Base-by-base conservation (phyloP, 176 grass and related monocot genomes). In the barley (Hordeum vulgare) region DNA sequence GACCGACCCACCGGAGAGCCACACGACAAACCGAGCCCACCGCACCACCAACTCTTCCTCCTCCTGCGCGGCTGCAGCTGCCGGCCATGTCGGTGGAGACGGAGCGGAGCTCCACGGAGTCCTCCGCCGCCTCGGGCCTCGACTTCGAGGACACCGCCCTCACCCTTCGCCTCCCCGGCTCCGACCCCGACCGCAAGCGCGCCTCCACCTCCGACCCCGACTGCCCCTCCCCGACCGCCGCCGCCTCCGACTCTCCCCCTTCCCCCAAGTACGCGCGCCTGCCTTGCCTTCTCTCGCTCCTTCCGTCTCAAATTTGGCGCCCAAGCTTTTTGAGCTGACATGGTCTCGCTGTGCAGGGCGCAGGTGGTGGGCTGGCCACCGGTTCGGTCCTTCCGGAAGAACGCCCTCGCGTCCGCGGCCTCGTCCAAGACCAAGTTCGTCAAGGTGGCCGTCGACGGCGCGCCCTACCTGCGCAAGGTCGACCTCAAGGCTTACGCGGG, bases 301-400 rank as follows among this genome's bases (percentile, higher is more conserved):
- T n/a, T 8, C 36, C 37, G 11, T 40, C 11, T 41, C 6, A 39
- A 42, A 71, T 42, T 40, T 1, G 5, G 34, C 65, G 20, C 18
- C 18, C 67, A 25, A 12, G 37, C 21, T 11, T 20, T 61, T 82
- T 67, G 61, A 84, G 26, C 15, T 63, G 37, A 77, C 31, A 12
- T 57, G 73, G 72, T 39, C 14, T 56, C 7, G 31, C 35, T 63
- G 21, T 40, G 33, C 67, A 99, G 96, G 85, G 80, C 78, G 24
- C 83, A 49, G 77, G 89, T 96, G 79, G 93, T 99, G 23, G 93
- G 96, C 35, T 99, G 96, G 93, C 96, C 96, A 11, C 96, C 96
- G 28, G 93, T 99, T 64, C 78, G 87, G 29, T 21, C 79, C 14
- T 86, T 67, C 84, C 72, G 91, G 41, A 79, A 78, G 70, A 92